Base-by-base conservation (phyloP, 2,329 filamentous ascomycete genomes). In the Colletotrichum liaoningense region DNA sequence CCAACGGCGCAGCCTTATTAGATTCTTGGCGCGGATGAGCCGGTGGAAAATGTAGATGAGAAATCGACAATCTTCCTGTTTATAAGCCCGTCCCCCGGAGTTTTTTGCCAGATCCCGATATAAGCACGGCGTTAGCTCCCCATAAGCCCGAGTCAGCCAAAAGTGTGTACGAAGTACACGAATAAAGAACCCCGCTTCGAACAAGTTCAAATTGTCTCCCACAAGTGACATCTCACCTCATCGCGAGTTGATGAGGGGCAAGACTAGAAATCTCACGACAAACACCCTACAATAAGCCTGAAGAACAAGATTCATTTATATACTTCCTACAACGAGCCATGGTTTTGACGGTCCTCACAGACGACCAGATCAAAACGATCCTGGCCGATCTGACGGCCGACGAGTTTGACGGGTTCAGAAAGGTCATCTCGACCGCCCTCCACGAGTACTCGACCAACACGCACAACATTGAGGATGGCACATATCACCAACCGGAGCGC, bases 361-460 rank as follows among this genome's bases (percentile, higher is more conserved):
- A 92, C 77, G 82, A 86, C 49, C 84, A 92, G 80, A 88, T 92
- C 78, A 85, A 84, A 76, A 76, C 79, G 11, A 80, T 92, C 42
- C 83, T 92, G 52, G 88, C 91, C 77, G 84, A 81, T 71, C 83
- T 93, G 14, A 88, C 81, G 0, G 75, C 79, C 3, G 85, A 87
- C 2, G 89, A 92, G 78, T 84, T 90, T 52, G 85, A 88, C 24
- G 81, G 79, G 24, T 88, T 92, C 73, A 84, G 87, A n/a, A 76
- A 80, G 24, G 82, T 82, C 0, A 81, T 92, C 55, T 84, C 84
- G 66, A 81, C 82, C 67, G 87, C 90, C 1, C 86, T 93, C 11
- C 88, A 92, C 77, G 88, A 91, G 69, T 92, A 91, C 80, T 92
- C 91, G 4, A 90, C 88, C 2, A 87, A 87, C 60, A 85, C 86